Base-by-base conservation (phyloP, 225 moss, liverwort and hornwort species). In the Bryum argenteum region DNA sequence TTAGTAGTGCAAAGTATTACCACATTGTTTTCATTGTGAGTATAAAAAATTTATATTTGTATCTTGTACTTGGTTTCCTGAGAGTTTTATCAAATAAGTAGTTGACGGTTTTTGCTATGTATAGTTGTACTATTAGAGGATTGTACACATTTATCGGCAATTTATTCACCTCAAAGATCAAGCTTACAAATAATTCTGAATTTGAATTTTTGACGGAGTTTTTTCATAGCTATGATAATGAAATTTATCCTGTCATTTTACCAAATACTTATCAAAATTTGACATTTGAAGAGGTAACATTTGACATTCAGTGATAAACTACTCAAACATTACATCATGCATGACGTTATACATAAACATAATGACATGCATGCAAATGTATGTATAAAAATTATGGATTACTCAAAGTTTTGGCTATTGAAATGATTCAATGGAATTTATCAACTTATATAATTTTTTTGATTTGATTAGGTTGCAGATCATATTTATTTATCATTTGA, bases 171-270 rank as follows among this genome's bases (percentile, higher is more conserved):
- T 92, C 97, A 9, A 92, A 92, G 69, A 92, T 94, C 56, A 85
- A 82, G 67, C 76, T 94, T 0, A 80, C 66, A 51, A 88, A 92
- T 58, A 23, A 83, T 14, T 81, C 82, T 0, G 69, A 80, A 16
- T 80, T 64, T 10, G 79, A 89, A 33, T 98, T 90, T 13, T 85
- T 98, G 69, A 83, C 88, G 0, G 94, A 98, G 40, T 92, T 86
- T 14, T 98, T 89, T 71, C 92, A 89, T 43, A 92, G 94, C 65
- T 94, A 89, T 63, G 89, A 89, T 41, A 94, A 98, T 61, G 97
- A 98, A 45, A 83, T 98, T 17, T 98, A 85, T 74, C 97, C 94
- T 33, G 83, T 94, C 17, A 89, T 98, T 77, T 79, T 98, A n/a
- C 90, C 97, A 22, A 52, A 24, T 20, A 69, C 86, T 43, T 98